A percentile compares a stretch with the other conserved stretches of the same genome.
Evolutionary conservation across 148 eudicot genomes (phyloP).

Genomic region (Vaccinium darrowii): DNA sequence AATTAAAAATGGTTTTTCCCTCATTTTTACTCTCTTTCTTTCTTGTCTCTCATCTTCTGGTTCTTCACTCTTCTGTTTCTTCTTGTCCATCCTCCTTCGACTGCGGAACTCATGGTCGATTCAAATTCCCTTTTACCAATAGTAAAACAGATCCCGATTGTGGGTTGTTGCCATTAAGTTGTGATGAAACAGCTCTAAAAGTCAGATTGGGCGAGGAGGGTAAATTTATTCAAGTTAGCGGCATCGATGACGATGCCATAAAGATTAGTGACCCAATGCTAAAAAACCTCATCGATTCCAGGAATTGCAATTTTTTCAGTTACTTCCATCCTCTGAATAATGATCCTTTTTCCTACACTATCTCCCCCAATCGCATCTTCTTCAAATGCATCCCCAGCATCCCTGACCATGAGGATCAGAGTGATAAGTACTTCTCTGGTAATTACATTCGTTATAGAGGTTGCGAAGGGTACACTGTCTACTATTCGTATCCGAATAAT

Average conservation of each 20-base stretch:
- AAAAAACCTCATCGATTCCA: no score
- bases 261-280: no score
- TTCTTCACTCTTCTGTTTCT: background rate
- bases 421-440: background rate
- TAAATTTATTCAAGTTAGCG: no score
- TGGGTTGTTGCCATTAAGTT: constrained; percentile 35
- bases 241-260: no score
- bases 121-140: constrained; percentile 42
- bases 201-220: constrained; percentile 19
- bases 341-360: no score
- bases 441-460: no score
- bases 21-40: no score
- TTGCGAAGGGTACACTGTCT: background rate
- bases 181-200: constrained; percentile 8
- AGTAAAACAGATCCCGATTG: constrained; percentile 17
- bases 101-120: constrained; percentile 16
- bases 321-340: no score
- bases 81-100: constrained; percentile 22
- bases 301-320: no score
- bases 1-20: no score
- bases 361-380: no score
- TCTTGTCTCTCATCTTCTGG: no score
- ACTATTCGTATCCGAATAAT: background rate
- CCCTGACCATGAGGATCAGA: background rate
- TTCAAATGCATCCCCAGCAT: background rate